Evolutionary conservation across 1,284 basidiomycete genomes (phyloP), one percentile per base, ranked within the genome.

Genomic region (Boletellus deceptivus): DNA sequence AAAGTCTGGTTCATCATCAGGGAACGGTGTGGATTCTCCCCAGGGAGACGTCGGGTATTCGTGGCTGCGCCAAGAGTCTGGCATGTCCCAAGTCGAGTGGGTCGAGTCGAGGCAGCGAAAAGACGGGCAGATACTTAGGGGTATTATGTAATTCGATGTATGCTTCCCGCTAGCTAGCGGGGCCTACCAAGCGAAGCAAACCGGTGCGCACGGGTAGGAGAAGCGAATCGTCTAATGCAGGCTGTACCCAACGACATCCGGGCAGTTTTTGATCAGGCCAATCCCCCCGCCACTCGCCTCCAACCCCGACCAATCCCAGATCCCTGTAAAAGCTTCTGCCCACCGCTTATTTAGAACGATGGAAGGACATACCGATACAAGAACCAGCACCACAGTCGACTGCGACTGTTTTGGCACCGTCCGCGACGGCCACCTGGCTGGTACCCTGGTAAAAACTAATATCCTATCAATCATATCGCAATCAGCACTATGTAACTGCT

Each of bases 291-390:
- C 80, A 6, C 69, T 69, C 8, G 74, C 71, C 46, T 70, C 62
- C 43, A 84, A 70, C 25, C 62, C 64, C 8, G 72, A 64, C 77
- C 79, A 84, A 57, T 80, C 63, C 80, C 82, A 83, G 1, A 64
- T 68, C 6, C 79, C 80, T 70, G 38, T n/a, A 43, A 17, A 49
- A n/a, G 40, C 13, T 11, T 31, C 43, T n/a, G 4, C 24, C 35
- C 16, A 52, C 39, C 3, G n/a, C 8, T 5, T 17, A 11, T 16
- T 18, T 9, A 11, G 34, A 40, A 34, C 13, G 22, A 35, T 3
- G 3, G 7, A 25, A 13, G 11, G 2, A 31, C 56, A 25, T 55
- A 75, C 76, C 77, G 50, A 49, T 61, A 59, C 78, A 79, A 17
- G 75, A 64, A 24, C 68, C 71, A 1, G 35, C 27, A 13, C 77